Conservation (phyloP, 495 filamentous ascomycete species). For the Aspergillus biplanus region DNA sequence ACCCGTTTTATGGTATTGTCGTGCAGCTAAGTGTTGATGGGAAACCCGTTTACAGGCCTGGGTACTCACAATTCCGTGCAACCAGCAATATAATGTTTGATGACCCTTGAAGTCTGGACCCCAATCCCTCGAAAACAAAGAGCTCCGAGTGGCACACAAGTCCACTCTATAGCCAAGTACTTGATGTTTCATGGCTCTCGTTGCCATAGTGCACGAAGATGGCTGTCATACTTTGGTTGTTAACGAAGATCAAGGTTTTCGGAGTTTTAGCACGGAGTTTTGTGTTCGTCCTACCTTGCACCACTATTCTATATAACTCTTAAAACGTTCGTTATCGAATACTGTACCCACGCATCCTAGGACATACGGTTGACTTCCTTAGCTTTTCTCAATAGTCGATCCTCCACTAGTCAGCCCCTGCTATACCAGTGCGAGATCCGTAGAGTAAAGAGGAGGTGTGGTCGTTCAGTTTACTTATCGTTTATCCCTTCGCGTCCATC, state of each 20-base stretch:
- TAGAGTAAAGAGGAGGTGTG: no score
- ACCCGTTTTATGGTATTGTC: neutral
- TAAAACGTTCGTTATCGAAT: no score
- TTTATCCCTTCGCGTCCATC: no score
- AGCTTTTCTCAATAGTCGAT: no score
- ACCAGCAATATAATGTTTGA: neutral
- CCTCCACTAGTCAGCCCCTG: no score
- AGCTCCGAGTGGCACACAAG: neutral
- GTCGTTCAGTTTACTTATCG: no score
- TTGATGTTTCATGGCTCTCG: neutral
- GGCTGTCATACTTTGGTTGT: neutral
- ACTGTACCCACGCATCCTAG: no score
- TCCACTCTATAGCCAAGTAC: neutral
- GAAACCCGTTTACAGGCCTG: neutral
- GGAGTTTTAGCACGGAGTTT: constrained; percentile 12
- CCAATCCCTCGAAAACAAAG: neutral
- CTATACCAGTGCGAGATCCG: no score
- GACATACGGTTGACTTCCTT: no score
- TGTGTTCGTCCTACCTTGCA: constrained; percentile 4
- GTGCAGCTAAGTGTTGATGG: neutral
- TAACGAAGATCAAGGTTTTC: neutral
- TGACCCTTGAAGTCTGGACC: neutral
- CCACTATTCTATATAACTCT: neutral
- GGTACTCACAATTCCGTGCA: neutral
- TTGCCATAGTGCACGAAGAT: neutral